Conservation (phyloP, 2,329 filamentous ascomycete species). For the Xylaria sp. region DNA sequence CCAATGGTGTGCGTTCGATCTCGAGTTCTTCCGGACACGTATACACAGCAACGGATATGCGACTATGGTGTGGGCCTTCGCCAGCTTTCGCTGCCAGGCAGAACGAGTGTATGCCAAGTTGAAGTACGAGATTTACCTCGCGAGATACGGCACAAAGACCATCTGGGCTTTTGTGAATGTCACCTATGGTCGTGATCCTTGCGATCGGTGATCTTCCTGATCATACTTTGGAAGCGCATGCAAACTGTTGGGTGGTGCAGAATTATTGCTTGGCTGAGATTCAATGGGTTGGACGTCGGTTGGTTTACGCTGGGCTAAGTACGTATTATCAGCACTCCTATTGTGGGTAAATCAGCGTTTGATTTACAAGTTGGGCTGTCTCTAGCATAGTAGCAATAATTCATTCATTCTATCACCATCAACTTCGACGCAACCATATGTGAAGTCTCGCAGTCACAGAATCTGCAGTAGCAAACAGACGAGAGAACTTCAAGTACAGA, state of each 20-base stretch:
- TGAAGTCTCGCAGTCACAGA: neutral
- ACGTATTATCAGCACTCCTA: neutral
- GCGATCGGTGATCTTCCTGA: neutral
- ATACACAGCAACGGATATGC: neutral
- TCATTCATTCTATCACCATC: neutral
- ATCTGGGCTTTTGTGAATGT: neutral
- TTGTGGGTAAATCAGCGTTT: neutral
- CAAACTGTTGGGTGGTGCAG: too few species aligned
- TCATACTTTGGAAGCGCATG: neutral
- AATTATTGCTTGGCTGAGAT: neutral
- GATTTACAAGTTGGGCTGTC: neutral
- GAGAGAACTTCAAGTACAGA: neutral
- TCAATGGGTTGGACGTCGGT: neutral
- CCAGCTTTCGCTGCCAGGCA: conserved; percentile 14
- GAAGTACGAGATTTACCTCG: too few species aligned
- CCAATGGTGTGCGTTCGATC: conserved; percentile 4
- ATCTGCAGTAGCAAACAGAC: neutral
- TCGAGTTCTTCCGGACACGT: neutral
- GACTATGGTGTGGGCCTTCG: conserved; percentile 17
- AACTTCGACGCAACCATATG: too few species aligned
- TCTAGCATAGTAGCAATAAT: too few species aligned
- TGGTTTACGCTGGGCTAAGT: neutral
- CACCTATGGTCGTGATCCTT: conserved; percentile 8
- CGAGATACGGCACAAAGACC: too few species aligned
- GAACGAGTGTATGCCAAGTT: conserved; percentile 2